phyloP scores from a whole-genome alignment of 345 rosid genomes.

The Capsella bursapastoris region DNA sequence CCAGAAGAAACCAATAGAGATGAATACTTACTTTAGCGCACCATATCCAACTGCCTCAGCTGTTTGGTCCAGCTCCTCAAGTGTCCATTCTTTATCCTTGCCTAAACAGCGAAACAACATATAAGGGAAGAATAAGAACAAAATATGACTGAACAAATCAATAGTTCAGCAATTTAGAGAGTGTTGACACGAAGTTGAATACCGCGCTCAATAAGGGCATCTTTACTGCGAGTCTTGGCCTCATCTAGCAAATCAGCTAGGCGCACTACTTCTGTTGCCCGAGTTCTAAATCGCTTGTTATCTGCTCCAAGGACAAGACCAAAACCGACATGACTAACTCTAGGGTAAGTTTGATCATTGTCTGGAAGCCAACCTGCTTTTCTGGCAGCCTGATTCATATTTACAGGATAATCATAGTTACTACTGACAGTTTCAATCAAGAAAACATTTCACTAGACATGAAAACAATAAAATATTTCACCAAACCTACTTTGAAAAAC shows the following conservation, averaged over 20 bases:
- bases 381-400: constrained; percentile 64
- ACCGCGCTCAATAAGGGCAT: constrained; percentile 76
- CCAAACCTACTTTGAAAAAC: constrained; percentile 68
- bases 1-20: neutral
- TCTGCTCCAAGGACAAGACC: constrained; percentile 90
- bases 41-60: constrained; percentile 92
- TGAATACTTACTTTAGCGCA: constrained; percentile 69
- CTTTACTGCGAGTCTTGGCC: constrained; percentile 78
- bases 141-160: constrained; percentile 13
- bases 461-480: neutral
- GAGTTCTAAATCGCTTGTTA: constrained; percentile 82
- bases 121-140: neutral
- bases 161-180: neutral
- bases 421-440: neutral
- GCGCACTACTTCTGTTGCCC: constrained; percentile 68
- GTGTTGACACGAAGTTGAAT: constrained; percentile 25
- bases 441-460: neutral
- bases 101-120: constrained; percentile 46
- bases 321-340: constrained; percentile 74
- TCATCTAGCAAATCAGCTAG: constrained; percentile 88
- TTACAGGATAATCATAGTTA: neutral
- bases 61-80: constrained; percentile 75
- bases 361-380: constrained; percentile 77
- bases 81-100: constrained; percentile 72
- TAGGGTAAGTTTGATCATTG: constrained; percentile 54